A percentile compares a stretch with the other conserved stretches of the same genome.
phyloP scores from a whole-genome alignment of 306 rosid species.

The Prunus mira region DNA sequence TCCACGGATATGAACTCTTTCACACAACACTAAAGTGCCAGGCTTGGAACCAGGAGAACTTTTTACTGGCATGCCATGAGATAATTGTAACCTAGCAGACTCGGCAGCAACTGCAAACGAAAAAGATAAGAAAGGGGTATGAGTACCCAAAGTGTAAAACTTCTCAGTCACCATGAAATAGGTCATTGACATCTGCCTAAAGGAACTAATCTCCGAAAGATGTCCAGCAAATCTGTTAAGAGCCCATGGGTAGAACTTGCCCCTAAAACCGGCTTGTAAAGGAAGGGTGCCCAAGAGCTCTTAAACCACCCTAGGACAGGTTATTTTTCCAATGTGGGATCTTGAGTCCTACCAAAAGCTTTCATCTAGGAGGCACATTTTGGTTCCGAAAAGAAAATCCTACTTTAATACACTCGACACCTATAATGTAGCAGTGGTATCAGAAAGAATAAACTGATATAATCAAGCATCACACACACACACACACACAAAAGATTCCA shows the following conservation, averaged over 20 bases:
- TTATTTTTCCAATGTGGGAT: too few species aligned
- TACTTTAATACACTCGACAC: not conserved
- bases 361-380: not conserved
- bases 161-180: slow-evolving; percentile 3
- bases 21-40: slow-evolving; percentile 51
- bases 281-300: too few species aligned
- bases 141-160: not conserved
- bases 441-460: not conserved
- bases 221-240: too few species aligned
- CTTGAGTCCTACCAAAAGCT: not conserved
- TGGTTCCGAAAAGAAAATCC: not conserved
- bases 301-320: too few species aligned
- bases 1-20: slow-evolving; percentile 67
- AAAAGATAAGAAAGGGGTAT: not conserved
- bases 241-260: too few species aligned
- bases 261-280: too few species aligned
- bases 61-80: slow-evolving; percentile 49
- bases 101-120: slow-evolving; percentile 47
- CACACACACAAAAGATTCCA: not conserved
- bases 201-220: not conserved
- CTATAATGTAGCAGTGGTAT: not conserved
- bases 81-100: slow-evolving; percentile 48
- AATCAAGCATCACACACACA: not conserved
- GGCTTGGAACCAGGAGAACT: slow-evolving; percentile 68
- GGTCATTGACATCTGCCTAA: not conserved